Base-by-base conservation (phyloP, 2,329 filamentous ascomycete genomes). In the Amesomyces nigricolor region DNA sequence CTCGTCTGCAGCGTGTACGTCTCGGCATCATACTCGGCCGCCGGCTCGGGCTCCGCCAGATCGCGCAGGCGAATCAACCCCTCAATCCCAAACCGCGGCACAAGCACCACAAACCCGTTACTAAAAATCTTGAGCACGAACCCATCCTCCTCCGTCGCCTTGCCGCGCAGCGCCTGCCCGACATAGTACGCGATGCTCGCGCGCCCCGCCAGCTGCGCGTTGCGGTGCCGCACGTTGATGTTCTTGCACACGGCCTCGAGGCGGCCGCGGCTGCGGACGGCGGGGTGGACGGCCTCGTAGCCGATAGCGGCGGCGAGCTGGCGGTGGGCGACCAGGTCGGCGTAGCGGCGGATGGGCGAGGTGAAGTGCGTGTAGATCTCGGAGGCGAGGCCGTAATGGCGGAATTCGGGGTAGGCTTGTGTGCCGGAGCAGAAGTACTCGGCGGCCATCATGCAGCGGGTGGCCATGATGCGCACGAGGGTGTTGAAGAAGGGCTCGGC, bases 331-430 rank as follows among this genome's bases (percentile, higher is more conserved):
- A 96, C 85, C 2, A 99, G 81, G 75, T 99, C 94, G n/a, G 92
- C 92, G 70, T 99, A 99, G 30, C 95, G 89, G 57, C 94, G 88
- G 69, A 99, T 99, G 3, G 94, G 95, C 3, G 89, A 95, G 0
- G 94, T 99, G 73, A 99, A 99, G 72, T 99, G 94, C 2, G 94
- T 99, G 76, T 99, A 99, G 69, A 99, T 99, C 66, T 95, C 89
- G 3, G 88, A 91, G 0, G 95, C 95, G 37, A 99, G 85, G 63
- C 94, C 94, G 72, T 99, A 99, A 74, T 99, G 95, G 51, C 90
- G 84, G 79, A 96, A 99, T 69, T 97, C 94, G 0, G 90, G 87
- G 70, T 94, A 92, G 0, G 91, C 84, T 70, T 96, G 91, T 6
- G 91, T 91, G 58, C 94, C 94, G 0, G 92, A 89, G 73, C 89